Base-by-base conservation (phyloP, 2,329 filamentous ascomycete genomes). In the Aspergillus bombycis region DNA sequence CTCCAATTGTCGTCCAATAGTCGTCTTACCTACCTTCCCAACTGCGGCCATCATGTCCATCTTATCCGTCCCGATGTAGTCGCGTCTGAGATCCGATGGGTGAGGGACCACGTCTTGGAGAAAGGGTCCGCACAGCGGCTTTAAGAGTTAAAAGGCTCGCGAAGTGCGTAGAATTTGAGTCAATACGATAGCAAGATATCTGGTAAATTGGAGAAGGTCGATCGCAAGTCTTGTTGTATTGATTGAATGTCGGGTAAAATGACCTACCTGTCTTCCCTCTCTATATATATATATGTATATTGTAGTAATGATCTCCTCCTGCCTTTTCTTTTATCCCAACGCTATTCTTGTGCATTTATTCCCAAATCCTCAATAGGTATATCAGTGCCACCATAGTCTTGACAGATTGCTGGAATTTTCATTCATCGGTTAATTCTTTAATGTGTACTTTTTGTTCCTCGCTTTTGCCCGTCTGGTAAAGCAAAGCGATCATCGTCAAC, bases 11-110 rank as follows among this genome's bases (percentile, higher is more conserved):
- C 77, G 0, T 70, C 68, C 10, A 73, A 66, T 2, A 68, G 62
- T 26, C 70, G 67, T 30, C 70, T 76, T 11, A 70, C 78, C 10
- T 65, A 76, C 63, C 21, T 79, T 36, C 65, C 69, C 11, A 74
- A 77, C 21, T 77, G 75, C 64, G 78, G 78, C 3, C 79, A 80
- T 69, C 71, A 79, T 68, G 70, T 80, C 11, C 74, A 79, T 62
- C 57, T 79, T 36, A 61, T 72, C 9, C 67, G 70, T 46, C 79
- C 78, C 16, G 78, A 80, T 48, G 67, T 77, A 21, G 68, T 81
- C 55, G 76, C 72, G 8, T 66, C 72, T 26, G 77, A 77, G 63
- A 70, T 80, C 10, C 60, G 60, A 46, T 80, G 78, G 78, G 78
- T 77, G 38, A 52, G 70, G 57, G 63, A 66, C 16, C 62, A 58